Base-by-base conservation (phyloP, 2,329 filamentous ascomycete species). In the Aureobasidium sp. region DNA sequence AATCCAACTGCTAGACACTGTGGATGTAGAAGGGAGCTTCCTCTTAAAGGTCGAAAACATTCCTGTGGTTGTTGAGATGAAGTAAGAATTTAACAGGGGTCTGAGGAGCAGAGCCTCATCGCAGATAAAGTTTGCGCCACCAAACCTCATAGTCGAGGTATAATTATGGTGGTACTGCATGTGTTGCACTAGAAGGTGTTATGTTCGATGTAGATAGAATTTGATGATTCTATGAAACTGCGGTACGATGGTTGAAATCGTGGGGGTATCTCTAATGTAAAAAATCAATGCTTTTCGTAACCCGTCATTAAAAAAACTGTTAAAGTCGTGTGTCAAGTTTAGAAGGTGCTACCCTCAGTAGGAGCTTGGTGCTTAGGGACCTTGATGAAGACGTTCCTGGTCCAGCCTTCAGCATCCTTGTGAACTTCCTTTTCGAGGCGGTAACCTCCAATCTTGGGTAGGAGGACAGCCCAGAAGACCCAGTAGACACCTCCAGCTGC, bases 401-500 rank as follows among this genome's bases (percentile, higher is more conserved):
- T 69, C 74, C 74, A 75, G 1, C 73, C 74, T 65, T 74, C 73
- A 5, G 70, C 67, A 58, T 73, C 69, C 40, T 69, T 67, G 54
- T 65, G 62, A 33, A 65, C 64, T 53, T 70, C 67, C 53, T 67
- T 62, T n/a, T 67, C 65, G 8, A 75, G 65, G 45, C 67, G 69
- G 61, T 75, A 75, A 17, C 65, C 64, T 2, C 74, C 73, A n/a
- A 75, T 51, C 54, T 74, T 73, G 0, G 79, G 79, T 62, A 80
- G 61, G 7, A 81, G 51, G 9, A 78, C 68, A 1, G 79, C 77
- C 79, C 79, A 82, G 7, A 79, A 63, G 6, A 80, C 50, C 72
- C 78, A 81, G 66, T 82, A 81, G 0, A 81, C 65, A 6, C 76
- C 79, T 10, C 79, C 80, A 9, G 74, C 71, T 3, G 69, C 74